A percentile compares a stretch with the other conserved stretches of the same genome.
Conservation (phyloP, 768 basidiomycete genomes). For the Phaeotremella skinneri region DNA sequence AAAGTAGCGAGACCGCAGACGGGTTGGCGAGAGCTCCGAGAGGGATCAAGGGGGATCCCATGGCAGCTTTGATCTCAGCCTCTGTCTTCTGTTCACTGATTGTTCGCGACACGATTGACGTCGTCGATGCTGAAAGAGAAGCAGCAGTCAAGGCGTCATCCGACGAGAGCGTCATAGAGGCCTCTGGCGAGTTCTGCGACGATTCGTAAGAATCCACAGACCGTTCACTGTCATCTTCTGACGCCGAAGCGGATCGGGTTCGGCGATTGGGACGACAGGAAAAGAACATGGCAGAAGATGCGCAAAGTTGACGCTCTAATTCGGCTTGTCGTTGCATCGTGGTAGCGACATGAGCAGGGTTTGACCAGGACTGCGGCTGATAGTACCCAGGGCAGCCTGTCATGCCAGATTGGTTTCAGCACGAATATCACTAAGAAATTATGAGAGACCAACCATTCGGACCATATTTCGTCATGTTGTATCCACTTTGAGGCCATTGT, state of each 20-base stretch:
- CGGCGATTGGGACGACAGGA: constrained; percentile 15
- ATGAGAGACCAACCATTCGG: constrained; percentile 30
- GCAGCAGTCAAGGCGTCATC: constrained; percentile 15
- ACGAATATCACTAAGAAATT: neutral
- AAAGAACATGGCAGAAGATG: constrained; percentile 21
- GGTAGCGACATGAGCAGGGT: constrained; percentile 35
- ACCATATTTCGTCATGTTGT: constrained; percentile 44
- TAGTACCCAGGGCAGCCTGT: constrained; percentile 33
- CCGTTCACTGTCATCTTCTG: constrained; percentile 16
- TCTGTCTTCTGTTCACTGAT: constrained; percentile 21
- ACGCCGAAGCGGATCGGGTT: constrained; percentile 3
- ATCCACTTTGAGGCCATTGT: constrained; percentile 48
- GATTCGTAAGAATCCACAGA: constrained; percentile 20
- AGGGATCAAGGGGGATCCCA: constrained; percentile 27
- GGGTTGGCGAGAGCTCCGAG: neutral
- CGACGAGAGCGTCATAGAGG: constrained; percentile 16
- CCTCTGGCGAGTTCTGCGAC: constrained; percentile 21
- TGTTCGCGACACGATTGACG: too few species aligned
- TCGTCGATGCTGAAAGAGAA: neutral
- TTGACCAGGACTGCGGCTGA: constrained; percentile 44
- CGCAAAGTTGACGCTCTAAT: constrained; percentile 30
- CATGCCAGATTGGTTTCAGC: neutral
- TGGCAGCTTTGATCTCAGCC: constrained; percentile 35
- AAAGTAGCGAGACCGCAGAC: constrained; percentile 10
- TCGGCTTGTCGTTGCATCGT: constrained; percentile 45